A percentile compares a stretch with the other conserved stretches of the same genome.
Evolutionary conservation across 306 rosid genomes (phyloP).

Genomic region (Medicago arabica): DNA sequence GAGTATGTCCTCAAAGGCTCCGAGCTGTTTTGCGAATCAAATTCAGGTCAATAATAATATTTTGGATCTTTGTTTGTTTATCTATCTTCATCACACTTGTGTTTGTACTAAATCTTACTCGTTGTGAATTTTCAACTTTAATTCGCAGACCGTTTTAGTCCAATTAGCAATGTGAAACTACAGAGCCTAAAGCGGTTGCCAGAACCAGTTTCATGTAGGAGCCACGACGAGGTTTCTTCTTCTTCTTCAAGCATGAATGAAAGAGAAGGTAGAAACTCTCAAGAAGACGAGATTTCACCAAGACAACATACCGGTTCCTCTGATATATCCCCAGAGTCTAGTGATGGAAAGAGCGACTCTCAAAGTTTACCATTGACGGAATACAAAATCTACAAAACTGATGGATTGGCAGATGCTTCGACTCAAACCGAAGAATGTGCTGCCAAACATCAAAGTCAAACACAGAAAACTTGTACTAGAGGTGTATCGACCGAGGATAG

Average conservation of each 20-base stretch:
- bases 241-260: constrained; percentile 84
- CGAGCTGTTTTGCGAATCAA: constrained; percentile 82
- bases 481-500: constrained; percentile 92
- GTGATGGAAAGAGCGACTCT: constrained; percentile 62
- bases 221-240: constrained; percentile 80
- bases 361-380: constrained; percentile 73
- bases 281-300: constrained; percentile 73
- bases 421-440: constrained; percentile 86
- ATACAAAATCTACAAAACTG: constrained; percentile 73
- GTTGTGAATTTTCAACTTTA: constrained; percentile 29
- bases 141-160: constrained; percentile 63
- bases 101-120: constrained; percentile 32
- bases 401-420: constrained; percentile 82
- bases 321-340: constrained; percentile 66
- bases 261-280: constrained; percentile 69
- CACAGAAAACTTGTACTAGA: constrained; percentile 74
- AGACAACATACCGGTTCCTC: constrained; percentile 57
- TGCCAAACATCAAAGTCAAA: constrained; percentile 45
- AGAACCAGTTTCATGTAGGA: constrained; percentile 69
- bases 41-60: constrained; percentile 60
- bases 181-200: constrained; percentile 77
- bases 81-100: constrained; percentile 17
- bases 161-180: constrained; percentile 55
- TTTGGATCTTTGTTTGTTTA: constrained; percentile 12
- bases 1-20: constrained; percentile 97